Evolutionary conservation across 345 rosid species (phyloP), one percentile per base, ranked within the genome.

Genomic region (Brassica nigra): DNA sequence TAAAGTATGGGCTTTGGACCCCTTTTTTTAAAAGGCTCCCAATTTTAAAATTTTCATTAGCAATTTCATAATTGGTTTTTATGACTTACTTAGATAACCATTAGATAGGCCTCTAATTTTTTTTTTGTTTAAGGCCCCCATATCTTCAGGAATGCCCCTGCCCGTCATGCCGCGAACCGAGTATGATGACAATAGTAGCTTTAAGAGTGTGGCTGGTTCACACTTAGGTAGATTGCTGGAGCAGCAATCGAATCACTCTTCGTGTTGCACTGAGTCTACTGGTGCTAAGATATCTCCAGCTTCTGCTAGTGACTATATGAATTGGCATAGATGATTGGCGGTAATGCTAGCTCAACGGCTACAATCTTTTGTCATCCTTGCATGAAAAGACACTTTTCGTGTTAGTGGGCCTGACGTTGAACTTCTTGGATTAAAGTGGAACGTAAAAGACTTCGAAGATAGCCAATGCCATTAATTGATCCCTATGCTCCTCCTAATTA

Each of bases 251-350:
- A 89, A 89, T 67, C 87, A 90, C 76, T 90, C 94, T 39, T 92
- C 93, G 8, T 92, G 93, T 88, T 90, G 86, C 67, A 87, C 89
- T 3, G 95, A 92, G 18, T 87, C 91, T 79, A 61, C 81, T 68
- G 93, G 85, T 42, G 87, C 88, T 69, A 95, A 90, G 75, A 58
- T 86, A 62, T 89, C 97, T 2, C 95, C 93, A 47, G 85, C 93
- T 78, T 87, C 90, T 76, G 86, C 91, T 8, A 80, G 81, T 62
- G 92, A 90, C 71, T 39, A 86, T 39, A 86, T 87, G 66, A 85
- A 87, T 84, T 89, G 92, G 91, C 86, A 87, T 82, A 85, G 95
- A 82, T 90, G 77, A 89, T 18, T 34, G 37, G 37, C 49, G 16
- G 49, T 61, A 71, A 54, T 54, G 11, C 29, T 11, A 31, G n/a